Evolutionary conservation across 139 green algal species (phyloP).

Genomic region (Asterochloris erici): DNA sequence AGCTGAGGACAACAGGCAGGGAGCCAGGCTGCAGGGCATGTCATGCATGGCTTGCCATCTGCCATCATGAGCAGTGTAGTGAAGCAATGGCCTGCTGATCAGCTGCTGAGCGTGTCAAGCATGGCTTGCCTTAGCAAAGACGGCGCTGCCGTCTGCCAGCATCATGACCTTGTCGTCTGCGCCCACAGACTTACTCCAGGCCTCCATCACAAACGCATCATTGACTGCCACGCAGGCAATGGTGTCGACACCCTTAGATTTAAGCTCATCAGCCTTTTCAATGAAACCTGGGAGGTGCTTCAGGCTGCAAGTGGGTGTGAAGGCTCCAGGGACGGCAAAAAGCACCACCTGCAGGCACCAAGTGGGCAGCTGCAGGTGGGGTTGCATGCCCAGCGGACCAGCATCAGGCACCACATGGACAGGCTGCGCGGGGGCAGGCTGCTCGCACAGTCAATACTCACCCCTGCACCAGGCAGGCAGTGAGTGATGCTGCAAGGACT

Average conservation of each 20-base stretch:
- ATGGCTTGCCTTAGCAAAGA: constrained; percentile 66
- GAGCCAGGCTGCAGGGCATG: too few relatives aligned
- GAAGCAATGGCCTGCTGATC: too few relatives aligned
- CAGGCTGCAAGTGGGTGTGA: constrained; percentile 90
- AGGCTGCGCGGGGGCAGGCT: not conserved
- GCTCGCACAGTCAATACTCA: not conserved
- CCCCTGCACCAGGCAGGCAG: too few relatives aligned
- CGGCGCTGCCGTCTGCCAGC: constrained; percentile 87
- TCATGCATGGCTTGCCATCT: too few relatives aligned
- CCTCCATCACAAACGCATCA: constrained; percentile 73
- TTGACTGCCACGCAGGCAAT: constrained; percentile 93
- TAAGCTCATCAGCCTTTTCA: constrained; percentile 90
- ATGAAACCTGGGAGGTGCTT: constrained; percentile 93
- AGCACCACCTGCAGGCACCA: constrained; percentile 63
- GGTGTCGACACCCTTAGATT: constrained; percentile 85
- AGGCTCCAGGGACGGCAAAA: constrained; percentile 88
- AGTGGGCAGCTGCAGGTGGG: not conserved
- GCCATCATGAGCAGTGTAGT: too few relatives aligned
- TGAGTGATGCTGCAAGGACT: too few relatives aligned
- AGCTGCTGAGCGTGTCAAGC: too few relatives aligned
- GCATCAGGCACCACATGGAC: not conserved
- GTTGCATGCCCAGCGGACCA: not conserved
- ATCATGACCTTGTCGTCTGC: constrained; percentile 94
- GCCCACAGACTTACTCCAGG: constrained; percentile 75
- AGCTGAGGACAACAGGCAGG: too few relatives aligned